phyloP scores from a whole-genome alignment of 1,284 basidiomycete species.

The Irpex lacteus region DNA sequence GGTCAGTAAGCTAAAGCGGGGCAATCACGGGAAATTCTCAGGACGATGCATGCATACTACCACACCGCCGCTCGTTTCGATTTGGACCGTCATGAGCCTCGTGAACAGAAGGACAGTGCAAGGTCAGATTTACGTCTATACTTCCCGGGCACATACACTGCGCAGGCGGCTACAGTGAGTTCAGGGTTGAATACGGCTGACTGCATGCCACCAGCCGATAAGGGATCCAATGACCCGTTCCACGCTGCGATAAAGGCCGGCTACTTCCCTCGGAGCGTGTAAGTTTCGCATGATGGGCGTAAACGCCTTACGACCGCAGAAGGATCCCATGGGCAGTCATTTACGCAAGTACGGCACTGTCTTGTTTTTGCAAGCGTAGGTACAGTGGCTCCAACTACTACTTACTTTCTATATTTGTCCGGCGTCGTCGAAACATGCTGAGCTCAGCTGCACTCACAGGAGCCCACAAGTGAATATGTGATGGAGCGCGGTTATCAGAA shows the following conservation, averaged over 20 bases:
- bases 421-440: neutral
- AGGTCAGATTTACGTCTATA: neutral
- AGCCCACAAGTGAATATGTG: constrained; percentile 2
- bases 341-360: too few relatives aligned
- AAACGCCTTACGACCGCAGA: too few relatives aligned
- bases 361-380: neutral
- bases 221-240: neutral
- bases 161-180: neutral
- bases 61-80: neutral
- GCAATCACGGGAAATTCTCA: neutral
- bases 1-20: neutral
- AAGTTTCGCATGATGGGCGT: neutral
- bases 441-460: constrained; percentile 3
- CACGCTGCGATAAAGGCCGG: neutral
- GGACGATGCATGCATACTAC: neutral
- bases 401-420: neutral
- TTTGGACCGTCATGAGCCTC: neutral
- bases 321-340: too few relatives aligned
- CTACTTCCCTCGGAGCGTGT: neutral
- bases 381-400: neutral
- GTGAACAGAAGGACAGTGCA: neutral
- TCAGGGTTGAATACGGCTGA: neutral
- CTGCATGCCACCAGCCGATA: neutral
- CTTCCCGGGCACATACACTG: neutral
- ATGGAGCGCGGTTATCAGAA: neutral